Base-by-base conservation (phyloP, 257 asterid genomes). In the Capsicum rhomboideum region DNA sequence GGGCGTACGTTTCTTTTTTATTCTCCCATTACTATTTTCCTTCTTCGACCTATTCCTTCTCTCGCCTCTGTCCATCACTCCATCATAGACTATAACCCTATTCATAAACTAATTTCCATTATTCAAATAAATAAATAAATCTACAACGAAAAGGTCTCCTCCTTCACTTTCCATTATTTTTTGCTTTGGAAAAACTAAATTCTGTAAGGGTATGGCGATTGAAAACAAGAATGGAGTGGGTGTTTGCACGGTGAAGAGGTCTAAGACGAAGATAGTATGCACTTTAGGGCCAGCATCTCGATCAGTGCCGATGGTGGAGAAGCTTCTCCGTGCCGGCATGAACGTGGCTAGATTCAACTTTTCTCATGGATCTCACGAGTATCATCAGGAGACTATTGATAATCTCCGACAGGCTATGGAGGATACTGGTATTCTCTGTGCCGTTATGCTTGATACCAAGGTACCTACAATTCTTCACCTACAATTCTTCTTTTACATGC, bases 381-480 rank as follows among this genome's bases (percentile, higher is more conserved):
- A 93, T 85, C 97, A 92, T 69, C 97, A 93, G 90, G 97, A 91
- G 83, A 93, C 97, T 16, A 93, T 93, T 67, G 93, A 93, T 66
- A 93, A 93, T 82, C 94, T 92, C 77, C 93, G 88, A 16, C 80
- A 87, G 84, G 97, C 91, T 75, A 93, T 93, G 97, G 92, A 91
- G 52, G 92, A 89, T 78, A 92, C 94, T 18, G 95, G 94, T 13
- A 93, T 93, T 58, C 94, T 91, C 85, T 93, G 97, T 82, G 95
- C 97, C 53, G 92, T 93, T 74, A 93, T 93, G 97, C 91, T 93
- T 56, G 95, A 93, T 72, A 93, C 97, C 84, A 93, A 93, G 94
- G 95, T 93, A 29, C 2, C 0, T 3, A 78, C 8, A 0, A 4
- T 68, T 18, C 1, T 66, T 13, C 8, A 29, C 2, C 0, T 3